These are phyloP conservation scores for Thalassiosira tumida DNA, from an alignment of 352 stramenopile species.

Conservation along the genomic window DNA sequence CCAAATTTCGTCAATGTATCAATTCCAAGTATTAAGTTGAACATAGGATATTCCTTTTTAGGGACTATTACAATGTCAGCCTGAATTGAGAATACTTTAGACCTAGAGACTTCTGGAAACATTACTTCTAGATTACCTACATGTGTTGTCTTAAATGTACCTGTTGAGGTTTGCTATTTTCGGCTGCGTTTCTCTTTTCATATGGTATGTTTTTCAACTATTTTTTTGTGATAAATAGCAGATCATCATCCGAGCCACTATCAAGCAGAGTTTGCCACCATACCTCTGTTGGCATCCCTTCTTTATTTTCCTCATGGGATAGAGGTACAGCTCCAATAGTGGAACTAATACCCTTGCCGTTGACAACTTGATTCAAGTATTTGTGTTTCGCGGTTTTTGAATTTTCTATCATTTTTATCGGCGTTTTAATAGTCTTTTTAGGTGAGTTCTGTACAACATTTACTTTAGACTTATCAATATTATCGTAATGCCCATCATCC, in stretches of 20 bases:
- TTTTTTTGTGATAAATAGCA: conserved; percentile 24
- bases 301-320: not conserved
- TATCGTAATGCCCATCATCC: not conserved
- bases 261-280: conserved; percentile 11
- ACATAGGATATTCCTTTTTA: not conserved
- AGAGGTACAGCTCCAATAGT: not conserved
- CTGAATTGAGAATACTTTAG: conserved; percentile 3
- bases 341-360: not conserved
- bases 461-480: not conserved
- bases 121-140: not conserved
- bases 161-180: conserved; percentile 8
- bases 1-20: not conserved
- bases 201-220: not conserved
- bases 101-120: not conserved
- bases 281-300: not conserved
- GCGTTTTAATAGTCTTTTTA: conserved; percentile 18
- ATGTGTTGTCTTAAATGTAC: conserved; percentile 15
- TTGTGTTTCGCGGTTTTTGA: not conserved
- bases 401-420: conserved; percentile 21
- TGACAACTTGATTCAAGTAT: not conserved
- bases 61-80: not conserved
- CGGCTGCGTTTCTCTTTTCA: not conserved
- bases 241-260: not conserved
- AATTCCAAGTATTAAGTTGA: not conserved
- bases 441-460: not conserved